Percentiles rank a stretch among this genome's conserved stretches.
phyloP scores from a whole-genome alignment of 179 eudicot genomes.

The Camellia oleifera region DNA sequence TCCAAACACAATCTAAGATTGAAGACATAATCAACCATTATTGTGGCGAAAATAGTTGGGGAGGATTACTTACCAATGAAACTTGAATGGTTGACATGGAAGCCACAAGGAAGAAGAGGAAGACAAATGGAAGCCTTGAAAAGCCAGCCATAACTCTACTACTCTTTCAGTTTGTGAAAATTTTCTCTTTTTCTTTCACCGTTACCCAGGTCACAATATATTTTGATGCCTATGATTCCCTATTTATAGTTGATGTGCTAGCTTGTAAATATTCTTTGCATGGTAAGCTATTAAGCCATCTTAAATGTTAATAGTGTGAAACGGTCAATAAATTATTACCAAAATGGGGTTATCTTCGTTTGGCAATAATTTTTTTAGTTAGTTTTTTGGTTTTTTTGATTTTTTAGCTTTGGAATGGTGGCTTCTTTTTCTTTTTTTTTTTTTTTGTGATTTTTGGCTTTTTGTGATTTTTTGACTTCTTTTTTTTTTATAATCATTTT shows the following conservation, averaged over 20 bases:
- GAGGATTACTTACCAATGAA: background rate
- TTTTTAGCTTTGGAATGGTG: too few species aligned
- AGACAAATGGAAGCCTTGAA: background rate
- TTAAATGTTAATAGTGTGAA: background rate
- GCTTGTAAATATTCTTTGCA: background rate
- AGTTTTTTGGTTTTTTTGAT: too few species aligned
- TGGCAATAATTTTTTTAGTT: too few species aligned
- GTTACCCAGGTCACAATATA: background rate
- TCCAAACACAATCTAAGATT: too few species aligned
- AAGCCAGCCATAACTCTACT: background rate
- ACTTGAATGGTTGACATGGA: conserved; percentile 6
- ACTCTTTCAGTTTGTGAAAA: background rate
- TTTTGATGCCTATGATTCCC: background rate
- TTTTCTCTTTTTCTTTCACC: background rate
- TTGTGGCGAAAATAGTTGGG: too few species aligned
- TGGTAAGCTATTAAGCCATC: background rate
- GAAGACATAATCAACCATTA: background rate
- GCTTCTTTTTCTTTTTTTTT: too few species aligned
- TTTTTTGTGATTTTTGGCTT: too few species aligned
- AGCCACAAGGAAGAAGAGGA: conserved; percentile 12
- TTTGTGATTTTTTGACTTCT: too few species aligned
- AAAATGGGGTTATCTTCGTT: too few species aligned
- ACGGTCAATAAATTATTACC: too few species aligned
- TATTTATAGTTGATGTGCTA: background rate
- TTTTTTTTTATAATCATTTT: too few species aligned